Evolutionary conservation across 345 rosid species (phyloP).

Genomic region (Murraya koenigii): DNA sequence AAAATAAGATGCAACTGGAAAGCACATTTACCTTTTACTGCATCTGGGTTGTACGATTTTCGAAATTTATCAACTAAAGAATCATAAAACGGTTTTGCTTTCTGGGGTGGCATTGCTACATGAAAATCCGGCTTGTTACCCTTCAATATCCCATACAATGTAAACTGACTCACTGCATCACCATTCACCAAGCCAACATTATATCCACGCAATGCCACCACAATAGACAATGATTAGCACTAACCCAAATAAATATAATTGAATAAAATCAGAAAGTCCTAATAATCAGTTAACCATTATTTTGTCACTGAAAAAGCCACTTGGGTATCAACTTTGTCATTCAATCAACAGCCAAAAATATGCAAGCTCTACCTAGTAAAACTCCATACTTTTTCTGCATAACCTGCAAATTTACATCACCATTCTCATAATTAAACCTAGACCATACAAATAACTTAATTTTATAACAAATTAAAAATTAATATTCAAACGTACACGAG

Average conservation of each 20-base stretch:
- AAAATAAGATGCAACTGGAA: no score
- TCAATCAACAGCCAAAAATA: not conserved
- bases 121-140: conserved; percentile 99
- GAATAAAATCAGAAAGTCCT: not conserved
- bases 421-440: not conserved
- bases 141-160: conserved; percentile 84
- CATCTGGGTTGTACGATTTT: conserved; percentile 55
- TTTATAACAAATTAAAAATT: not conserved
- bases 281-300: not conserved
- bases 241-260: not conserved
- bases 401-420: conserved; percentile 48
- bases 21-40: conserved; percentile 49
- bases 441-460: not conserved
- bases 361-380: conserved; percentile 51
- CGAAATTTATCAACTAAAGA: conserved; percentile 60
- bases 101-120: conserved; percentile 86
- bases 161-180: conserved; percentile 83
- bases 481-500: not conserved
- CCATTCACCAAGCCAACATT: conserved; percentile 18
- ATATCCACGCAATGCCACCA: not conserved
- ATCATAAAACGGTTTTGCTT: conserved; percentile 73
- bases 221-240: not conserved
- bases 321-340: not conserved
- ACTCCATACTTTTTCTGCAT: conserved; percentile 76
- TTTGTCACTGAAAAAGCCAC: not conserved